Conservation (phyloP, 352 stramenopile genomes). For the Phytophthora chlamydospora region DNA sequence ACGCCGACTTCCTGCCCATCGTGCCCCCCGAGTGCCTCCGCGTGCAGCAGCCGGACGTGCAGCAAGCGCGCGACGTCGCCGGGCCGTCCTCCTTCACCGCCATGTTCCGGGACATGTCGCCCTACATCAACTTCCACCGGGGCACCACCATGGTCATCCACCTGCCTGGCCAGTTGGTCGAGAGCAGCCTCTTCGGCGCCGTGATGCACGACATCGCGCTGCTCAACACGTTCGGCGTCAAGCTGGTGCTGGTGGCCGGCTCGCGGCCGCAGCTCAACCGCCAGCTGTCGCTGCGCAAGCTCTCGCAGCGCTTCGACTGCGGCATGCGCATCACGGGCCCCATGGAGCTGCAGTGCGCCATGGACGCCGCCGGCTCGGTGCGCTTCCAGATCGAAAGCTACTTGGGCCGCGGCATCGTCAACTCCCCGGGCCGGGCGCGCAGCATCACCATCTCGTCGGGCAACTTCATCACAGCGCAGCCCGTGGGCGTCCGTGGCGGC, state of each 20-base stretch:
- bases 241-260: conserved; percentile 95
- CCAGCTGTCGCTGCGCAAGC: conserved; percentile 79
- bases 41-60: conserved; percentile 44
- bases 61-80: conserved; percentile 14
- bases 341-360: conserved; percentile 92
- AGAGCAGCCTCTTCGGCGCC: conserved; percentile 90
- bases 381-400: conserved; percentile 91
- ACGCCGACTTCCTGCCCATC: conserved; percentile 71
- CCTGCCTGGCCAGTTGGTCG: conserved; percentile 94
- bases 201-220: conserved; percentile 97
- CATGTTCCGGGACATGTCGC: conserved; percentile 96
- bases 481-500: conserved; percentile 84
- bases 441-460: conserved; percentile 94
- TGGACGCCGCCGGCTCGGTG: conserved; percentile 94
- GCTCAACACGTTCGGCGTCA: conserved; percentile 95
- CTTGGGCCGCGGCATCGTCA: conserved; percentile 85
- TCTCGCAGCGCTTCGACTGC: conserved; percentile 79
- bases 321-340: conserved; percentile 92
- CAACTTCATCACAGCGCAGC: conserved; percentile 97
- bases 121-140: conserved; percentile 98
- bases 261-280: conserved; percentile 95
- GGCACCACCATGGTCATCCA: conserved; percentile 96
- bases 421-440: conserved; percentile 67
- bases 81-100: conserved; percentile 79
- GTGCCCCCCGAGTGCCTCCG: conserved; percentile 81